Evolutionary conservation across 2,329 filamentous ascomycete species (phyloP).

Genomic region (Chaetomium globosum): DNA sequence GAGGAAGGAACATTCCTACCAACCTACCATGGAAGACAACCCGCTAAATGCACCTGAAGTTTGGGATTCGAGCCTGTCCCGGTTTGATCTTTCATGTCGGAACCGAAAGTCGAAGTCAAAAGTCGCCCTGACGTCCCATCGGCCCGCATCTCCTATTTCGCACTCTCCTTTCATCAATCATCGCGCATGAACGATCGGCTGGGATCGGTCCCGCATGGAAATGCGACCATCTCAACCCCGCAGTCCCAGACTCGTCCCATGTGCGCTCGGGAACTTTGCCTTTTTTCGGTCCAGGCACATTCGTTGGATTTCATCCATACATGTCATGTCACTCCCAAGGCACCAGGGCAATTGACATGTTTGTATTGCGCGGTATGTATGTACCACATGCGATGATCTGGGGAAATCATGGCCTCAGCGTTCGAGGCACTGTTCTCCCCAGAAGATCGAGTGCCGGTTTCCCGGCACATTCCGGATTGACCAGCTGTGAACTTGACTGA

Average conservation of each 20-base stretch:
- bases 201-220: slow-evolving; percentile 15
- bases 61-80: not conserved
- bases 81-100: slow-evolving; percentile 9
- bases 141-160: not conserved
- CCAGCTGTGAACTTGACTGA: slow-evolving; percentile 28
- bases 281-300: slow-evolving; percentile 2
- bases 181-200: slow-evolving; percentile 29
- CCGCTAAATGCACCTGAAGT: not conserved
- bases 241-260: not conserved
- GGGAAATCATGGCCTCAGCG: not conserved
- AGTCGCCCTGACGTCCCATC: not conserved
- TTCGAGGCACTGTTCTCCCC: not conserved
- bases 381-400: not conserved
- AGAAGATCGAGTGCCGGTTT: slow-evolving; percentile 15
- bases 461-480: slow-evolving; percentile 23
- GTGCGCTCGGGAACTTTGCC: not conserved
- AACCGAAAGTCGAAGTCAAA: not conserved
- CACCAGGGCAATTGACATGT: not conserved
- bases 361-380: not conserved
- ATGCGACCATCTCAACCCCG: slow-evolving; percentile 1
- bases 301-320: not conserved
- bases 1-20: not conserved
- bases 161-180: not conserved
- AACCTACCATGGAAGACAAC: not conserved
- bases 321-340: too few relatives aligned